Evolutionary conservation across 495 filamentous ascomycete species (phyloP).

Genomic region (Amorphotheca resinae): DNA sequence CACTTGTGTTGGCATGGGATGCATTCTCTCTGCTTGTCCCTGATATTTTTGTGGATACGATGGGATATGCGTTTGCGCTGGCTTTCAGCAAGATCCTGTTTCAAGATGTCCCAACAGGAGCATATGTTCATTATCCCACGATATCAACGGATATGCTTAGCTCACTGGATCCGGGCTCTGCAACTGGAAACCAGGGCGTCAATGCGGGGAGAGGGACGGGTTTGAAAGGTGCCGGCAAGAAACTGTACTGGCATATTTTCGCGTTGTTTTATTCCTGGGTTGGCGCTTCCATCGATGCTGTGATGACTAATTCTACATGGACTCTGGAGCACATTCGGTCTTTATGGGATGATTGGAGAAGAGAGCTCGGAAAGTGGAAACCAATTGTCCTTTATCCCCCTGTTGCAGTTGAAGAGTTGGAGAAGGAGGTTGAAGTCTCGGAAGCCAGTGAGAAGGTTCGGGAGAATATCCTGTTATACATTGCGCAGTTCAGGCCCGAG

Average conservation of each 20-base stretch:
- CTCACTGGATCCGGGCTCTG: constrained; percentile 52
- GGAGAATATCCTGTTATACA: constrained; percentile 66
- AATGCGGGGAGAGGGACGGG: constrained; percentile 74
- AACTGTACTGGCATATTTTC: constrained; percentile 75
- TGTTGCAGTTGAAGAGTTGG: constrained; percentile 73
- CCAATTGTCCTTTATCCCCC: constrained; percentile 72
- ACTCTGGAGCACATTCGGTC: constrained; percentile 71
- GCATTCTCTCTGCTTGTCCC: constrained; percentile 87
- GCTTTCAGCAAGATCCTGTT: constrained; percentile 76
- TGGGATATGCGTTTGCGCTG: constrained; percentile 91
- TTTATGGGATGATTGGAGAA: constrained; percentile 58
- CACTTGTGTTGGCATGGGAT: constrained; percentile 74
- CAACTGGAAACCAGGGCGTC: constrained; percentile 54
- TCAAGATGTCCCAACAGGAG: constrained; percentile 66
- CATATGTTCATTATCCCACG: constrained; percentile 96
- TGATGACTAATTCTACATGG: constrained; percentile 96
- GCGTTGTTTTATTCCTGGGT: constrained; percentile 69
- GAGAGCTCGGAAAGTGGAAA: constrained; percentile 27
- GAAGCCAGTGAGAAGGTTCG: constrained; percentile 51
- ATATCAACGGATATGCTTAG: constrained; percentile 97
- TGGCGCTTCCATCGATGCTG: constrained; percentile 70
- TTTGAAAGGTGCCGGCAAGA: constrained; percentile 51
- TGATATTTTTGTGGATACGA: constrained; percentile 92
- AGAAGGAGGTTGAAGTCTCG: constrained; percentile 54
- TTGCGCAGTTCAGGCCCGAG: constrained; percentile 93